A percentile compares a stretch with the other conserved stretches of the same genome.
Evolutionary conservation across 768 basidiomycete species (phyloP).

Genomic region (Postia placenta): DNA sequence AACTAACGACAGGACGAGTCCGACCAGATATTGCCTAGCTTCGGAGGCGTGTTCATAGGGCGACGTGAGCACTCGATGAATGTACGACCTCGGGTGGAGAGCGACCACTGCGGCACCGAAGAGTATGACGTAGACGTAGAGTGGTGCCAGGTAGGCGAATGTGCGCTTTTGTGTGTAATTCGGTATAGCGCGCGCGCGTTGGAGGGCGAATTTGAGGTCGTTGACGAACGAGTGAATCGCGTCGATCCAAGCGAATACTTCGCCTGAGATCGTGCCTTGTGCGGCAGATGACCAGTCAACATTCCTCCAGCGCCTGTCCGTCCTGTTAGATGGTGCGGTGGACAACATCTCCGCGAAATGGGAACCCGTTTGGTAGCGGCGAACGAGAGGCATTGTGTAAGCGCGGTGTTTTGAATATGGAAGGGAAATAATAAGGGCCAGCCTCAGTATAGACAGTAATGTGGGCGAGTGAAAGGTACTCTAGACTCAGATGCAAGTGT

Average conservation of each 20-base stretch:
- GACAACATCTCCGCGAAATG: conserved; percentile 8
- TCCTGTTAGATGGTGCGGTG: conserved; percentile 3
- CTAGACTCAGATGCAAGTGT: no score
- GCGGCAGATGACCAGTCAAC: neutral
- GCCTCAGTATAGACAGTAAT: no score
- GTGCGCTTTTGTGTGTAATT: conserved; percentile 8
- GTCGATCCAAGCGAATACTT: conserved; percentile 9
- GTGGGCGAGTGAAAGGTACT: no score
- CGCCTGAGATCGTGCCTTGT: neutral
- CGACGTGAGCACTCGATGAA: neutral
- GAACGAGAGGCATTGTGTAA: conserved; percentile 10
- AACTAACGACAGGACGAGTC: neutral
- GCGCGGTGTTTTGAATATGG: neutral
- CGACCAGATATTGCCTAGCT: conserved; percentile 1
- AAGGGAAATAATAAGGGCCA: neutral
- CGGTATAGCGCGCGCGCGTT: conserved; percentile 6
- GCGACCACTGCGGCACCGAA: conserved; percentile 8
- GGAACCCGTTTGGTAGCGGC: conserved; percentile 5
- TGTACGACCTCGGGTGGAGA: conserved; percentile 9
- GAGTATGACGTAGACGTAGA: conserved; percentile 9
- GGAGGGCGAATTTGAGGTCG: neutral
- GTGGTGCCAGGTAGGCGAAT: conserved; percentile 9
- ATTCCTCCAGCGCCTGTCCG: neutral
- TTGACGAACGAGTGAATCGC: conserved; percentile 8
- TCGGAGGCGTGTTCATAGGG: neutral